phyloP scores from a whole-genome alignment of 192 early-diverging fungal species.

The Entomortierella beljakovae region DNA sequence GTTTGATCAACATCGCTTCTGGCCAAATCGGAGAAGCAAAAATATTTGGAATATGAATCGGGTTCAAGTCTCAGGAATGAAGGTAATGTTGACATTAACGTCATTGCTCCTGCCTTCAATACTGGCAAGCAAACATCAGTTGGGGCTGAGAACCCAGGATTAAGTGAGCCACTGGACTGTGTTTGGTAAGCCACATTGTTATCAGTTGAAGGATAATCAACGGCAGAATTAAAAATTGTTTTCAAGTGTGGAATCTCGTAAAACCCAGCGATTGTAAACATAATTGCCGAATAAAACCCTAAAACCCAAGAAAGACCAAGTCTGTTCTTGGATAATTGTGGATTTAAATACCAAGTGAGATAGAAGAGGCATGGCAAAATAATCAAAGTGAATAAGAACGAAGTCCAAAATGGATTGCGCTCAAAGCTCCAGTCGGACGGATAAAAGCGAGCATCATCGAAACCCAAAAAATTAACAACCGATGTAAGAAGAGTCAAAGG shows the following conservation, averaged over 20 bases:
- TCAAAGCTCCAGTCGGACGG: slow-evolving; percentile 36
- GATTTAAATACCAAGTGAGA: slow-evolving; percentile 43
- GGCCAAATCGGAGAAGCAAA: slow-evolving; percentile 33
- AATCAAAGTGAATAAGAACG: slow-evolving; percentile 23
- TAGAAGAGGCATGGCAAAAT: slow-evolving; percentile 45
- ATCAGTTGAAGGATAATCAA: slow-evolving; percentile 21
- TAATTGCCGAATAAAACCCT: slow-evolving; percentile 32
- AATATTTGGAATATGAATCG: slow-evolving; percentile 19
- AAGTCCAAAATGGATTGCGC: slow-evolving; percentile 46
- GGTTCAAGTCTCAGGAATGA: slow-evolving; percentile 37
- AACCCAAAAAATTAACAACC: slow-evolving; percentile 20
- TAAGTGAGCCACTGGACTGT: background rate
- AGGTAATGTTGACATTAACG: slow-evolving; percentile 9
- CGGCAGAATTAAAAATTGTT: slow-evolving; percentile 34
- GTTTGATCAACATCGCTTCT: background rate
- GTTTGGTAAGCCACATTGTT: background rate
- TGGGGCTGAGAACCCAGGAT: too few species aligned
- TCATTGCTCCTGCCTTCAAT: slow-evolving; percentile 13
- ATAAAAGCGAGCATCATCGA: slow-evolving; percentile 23
- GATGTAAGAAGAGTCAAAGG: background rate
- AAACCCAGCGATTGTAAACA: slow-evolving; percentile 32
- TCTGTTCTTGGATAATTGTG: slow-evolving; percentile 38
- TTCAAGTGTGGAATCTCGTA: slow-evolving; percentile 42
- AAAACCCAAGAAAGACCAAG: slow-evolving; percentile 49
- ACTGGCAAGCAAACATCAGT: slow-evolving; percentile 20